Conservation (phyloP, 129 eudicot species). For the Tanacetum coccineum region DNA sequence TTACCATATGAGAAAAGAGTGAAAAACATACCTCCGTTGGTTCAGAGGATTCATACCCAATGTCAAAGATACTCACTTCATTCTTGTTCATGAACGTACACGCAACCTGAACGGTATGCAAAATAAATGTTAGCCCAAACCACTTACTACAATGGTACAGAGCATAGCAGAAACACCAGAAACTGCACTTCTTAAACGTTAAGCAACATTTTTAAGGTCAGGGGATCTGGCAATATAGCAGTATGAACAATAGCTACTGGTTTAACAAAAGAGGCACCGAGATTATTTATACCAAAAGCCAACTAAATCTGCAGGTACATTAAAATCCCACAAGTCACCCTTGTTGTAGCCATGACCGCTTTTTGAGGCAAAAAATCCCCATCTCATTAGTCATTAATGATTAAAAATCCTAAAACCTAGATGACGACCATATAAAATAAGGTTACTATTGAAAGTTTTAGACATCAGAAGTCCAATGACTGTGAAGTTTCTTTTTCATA, state of each 20-base stretch:
- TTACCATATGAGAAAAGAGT: conserved; percentile 17
- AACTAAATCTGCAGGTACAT: background rate
- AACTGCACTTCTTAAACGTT: background rate
- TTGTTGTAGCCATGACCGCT: background rate
- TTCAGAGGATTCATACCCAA: conserved; percentile 70
- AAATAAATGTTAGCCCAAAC: conserved; percentile 10
- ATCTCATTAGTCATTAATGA: background rate
- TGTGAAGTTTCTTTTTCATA: background rate
- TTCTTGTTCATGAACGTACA: conserved; percentile 62
- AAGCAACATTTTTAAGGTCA: background rate
- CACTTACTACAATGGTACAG: background rate
- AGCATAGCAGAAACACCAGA: conserved; percentile 6
- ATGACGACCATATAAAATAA: background rate
- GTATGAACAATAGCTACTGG: background rate
- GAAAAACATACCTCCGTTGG: conserved; percentile 65
- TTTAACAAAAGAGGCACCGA: background rate
- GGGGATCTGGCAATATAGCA: background rate
- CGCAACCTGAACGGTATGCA: conserved; percentile 51
- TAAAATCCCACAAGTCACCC: background rate
- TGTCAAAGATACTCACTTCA: conserved; percentile 68
- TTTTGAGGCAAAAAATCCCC: background rate
- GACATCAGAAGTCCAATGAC: background rate
- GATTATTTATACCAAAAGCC: background rate
- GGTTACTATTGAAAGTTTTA: background rate
- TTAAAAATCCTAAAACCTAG: background rate